phyloP scores from a whole-genome alignment of 768 basidiomycete genomes.

The Imleria badia region DNA sequence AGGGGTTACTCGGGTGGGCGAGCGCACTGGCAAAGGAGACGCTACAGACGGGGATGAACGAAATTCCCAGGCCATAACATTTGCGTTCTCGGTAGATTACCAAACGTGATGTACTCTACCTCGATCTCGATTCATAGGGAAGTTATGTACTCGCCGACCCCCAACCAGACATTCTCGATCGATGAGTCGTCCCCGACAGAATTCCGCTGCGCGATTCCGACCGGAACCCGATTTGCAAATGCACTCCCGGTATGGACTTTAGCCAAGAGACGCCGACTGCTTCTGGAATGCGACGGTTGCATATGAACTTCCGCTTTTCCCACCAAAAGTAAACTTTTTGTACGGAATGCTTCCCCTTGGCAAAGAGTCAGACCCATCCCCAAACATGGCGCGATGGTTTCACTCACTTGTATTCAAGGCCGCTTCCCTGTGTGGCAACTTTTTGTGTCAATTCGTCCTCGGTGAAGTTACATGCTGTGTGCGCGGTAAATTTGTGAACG shows the following conservation, averaged over 20 bases:
- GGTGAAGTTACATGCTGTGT: constrained; percentile 79
- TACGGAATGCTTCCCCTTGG: constrained; percentile 71
- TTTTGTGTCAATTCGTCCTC: constrained; percentile 64
- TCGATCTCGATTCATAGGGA: neutral
- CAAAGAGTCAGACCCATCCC: neutral
- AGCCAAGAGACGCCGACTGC: neutral
- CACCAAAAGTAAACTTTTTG: constrained; percentile 73
- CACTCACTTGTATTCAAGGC: constrained; percentile 64
- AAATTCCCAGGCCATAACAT: constrained; percentile 37
- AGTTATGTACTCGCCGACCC: no score
- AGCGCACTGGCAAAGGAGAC: constrained; percentile 67
- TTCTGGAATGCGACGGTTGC: constrained; percentile 73
- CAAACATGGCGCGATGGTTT: neutral
- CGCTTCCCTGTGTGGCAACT: constrained; percentile 49
- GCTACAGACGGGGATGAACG: constrained; percentile 60
- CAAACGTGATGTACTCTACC: neutral
- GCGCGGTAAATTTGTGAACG: neutral
- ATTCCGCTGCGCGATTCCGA: neutral
- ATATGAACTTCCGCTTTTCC: constrained; percentile 67
- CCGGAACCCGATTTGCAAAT: neutral
- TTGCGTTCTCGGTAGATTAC: neutral
- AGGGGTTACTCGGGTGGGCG: constrained; percentile 64
- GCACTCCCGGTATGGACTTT: neutral
- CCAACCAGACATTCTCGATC: neutral
- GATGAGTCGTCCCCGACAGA: neutral